Percentiles rank a stretch among this genome's conserved stretches.
Conservation (phyloP, 306 rosid genomes). For the Cucumis melo region DNA sequence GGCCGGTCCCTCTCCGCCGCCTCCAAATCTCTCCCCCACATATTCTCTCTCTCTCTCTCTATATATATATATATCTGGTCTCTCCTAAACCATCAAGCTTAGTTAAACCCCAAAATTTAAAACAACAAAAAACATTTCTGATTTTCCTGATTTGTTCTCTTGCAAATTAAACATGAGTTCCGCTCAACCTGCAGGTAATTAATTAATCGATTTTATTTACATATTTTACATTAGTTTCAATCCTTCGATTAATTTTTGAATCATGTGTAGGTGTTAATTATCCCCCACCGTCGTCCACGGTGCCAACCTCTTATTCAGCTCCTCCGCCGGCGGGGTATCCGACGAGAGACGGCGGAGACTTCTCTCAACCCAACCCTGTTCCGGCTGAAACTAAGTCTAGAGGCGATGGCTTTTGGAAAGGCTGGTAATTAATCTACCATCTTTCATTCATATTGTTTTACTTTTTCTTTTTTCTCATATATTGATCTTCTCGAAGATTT, state of each 20-base stretch:
- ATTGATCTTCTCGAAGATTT: too few relatives aligned
- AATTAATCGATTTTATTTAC: neutral
- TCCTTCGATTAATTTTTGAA: neutral
- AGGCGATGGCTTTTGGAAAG: constrained; percentile 88
- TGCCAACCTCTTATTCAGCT: constrained; percentile 18
- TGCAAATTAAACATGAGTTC: neutral
- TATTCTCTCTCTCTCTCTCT: neutral
- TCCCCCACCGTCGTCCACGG: constrained; percentile 23
- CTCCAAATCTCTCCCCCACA: neutral
- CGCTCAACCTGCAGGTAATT: constrained; percentile 3
- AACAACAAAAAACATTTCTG: neutral
- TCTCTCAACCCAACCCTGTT: constrained; percentile 8
- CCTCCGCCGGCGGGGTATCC: constrained; percentile 71
- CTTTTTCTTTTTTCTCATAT: too few relatives aligned
- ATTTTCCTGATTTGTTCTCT: neutral
- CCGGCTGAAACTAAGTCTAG: constrained; percentile 36
- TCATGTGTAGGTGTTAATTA: neutral
- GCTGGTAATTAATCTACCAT: constrained; percentile 29
- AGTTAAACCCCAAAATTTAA: neutral
- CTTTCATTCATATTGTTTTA: too few relatives aligned
- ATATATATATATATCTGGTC: neutral
- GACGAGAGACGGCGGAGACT: constrained; percentile 20
- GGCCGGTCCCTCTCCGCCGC: neutral
- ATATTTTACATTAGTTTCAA: too few relatives aligned
- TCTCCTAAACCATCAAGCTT: neutral